These are phyloP conservation scores for Chlorella variabilis DNA, from an alignment of 163 green algal species.

Conservation along the genomic window DNA sequence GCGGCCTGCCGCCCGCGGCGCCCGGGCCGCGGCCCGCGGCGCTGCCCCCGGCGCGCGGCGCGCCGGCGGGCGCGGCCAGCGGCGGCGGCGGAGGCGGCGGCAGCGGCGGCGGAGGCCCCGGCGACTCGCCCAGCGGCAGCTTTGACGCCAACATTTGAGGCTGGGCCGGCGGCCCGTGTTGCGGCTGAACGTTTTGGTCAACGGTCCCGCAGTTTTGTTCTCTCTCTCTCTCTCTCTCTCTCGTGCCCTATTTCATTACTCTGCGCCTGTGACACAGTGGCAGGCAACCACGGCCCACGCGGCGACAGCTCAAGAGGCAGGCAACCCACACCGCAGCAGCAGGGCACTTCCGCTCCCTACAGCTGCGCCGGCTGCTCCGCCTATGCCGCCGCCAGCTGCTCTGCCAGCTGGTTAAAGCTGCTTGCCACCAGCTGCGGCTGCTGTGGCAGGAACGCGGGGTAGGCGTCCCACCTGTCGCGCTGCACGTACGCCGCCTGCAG, in stretches of 20 bases:
- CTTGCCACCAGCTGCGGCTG: constrained; percentile 3
- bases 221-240: neutral
- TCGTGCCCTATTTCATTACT: no score
- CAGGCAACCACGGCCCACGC: no score
- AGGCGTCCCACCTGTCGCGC: neutral
- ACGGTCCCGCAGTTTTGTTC: no score
- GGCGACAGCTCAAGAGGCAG: no score
- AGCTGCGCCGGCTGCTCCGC: no score
- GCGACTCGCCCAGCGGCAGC: constrained; percentile 8
- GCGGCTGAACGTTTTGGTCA: neutral
- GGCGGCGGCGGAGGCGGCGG: neutral
- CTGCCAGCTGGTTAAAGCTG: constrained; percentile 23
- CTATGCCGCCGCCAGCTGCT: neutral
- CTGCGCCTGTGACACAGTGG: no score
- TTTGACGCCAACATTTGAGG: constrained; percentile 22
- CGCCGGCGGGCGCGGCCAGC: neutral
- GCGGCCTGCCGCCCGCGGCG: neutral
- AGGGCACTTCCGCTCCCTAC: no score
- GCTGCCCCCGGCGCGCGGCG: neutral
- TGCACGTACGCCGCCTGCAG: constrained; percentile 35
- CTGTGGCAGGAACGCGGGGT: neutral
- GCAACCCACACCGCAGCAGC: no score
- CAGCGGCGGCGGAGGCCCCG: neutral
- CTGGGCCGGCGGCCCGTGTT: neutral
- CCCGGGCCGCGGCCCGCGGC: neutral